These are phyloP conservation scores for Boletus patriciae DNA, from an alignment of 768 basidiomycete genomes.

Conservation along the genomic window DNA sequence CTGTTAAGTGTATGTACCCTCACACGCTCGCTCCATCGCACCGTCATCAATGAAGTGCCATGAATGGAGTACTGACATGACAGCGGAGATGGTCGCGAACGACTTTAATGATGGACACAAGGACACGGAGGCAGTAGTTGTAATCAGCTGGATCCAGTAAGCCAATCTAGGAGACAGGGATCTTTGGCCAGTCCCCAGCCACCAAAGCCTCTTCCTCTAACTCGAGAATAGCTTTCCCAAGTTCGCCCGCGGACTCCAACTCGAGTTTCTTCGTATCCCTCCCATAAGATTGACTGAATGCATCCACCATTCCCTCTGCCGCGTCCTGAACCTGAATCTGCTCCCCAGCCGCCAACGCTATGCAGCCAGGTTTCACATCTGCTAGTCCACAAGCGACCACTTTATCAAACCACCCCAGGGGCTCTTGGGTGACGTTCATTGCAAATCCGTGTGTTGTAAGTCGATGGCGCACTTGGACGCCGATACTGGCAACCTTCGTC, in stretches of 20 bases:
- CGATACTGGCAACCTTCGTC: conserved; percentile 93
- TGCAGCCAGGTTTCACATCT: conserved; percentile 76
- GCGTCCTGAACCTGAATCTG: conserved; percentile 48
- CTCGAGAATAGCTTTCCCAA: conserved; percentile 46
- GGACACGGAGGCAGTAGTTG: no score
- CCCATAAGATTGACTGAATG: conserved; percentile 49
- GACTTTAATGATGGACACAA: conserved; percentile 1
- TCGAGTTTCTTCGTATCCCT: conserved; percentile 50
- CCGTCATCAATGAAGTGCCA: conserved; percentile 6
- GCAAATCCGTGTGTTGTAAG: conserved; percentile 95
- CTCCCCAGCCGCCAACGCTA: conserved; percentile 47
- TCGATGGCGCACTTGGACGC: conserved; percentile 93
- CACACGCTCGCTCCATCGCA: conserved; percentile 18
- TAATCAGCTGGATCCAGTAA: background rate
- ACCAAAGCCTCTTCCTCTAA: conserved; percentile 46
- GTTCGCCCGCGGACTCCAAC: conserved; percentile 43
- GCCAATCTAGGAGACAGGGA: conserved; percentile 10
- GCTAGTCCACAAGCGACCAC: conserved; percentile 90
- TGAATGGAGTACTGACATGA: background rate
- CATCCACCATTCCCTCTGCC: conserved; percentile 48
- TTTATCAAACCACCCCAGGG: conserved; percentile 79
- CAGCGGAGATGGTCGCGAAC: conserved; percentile 20
- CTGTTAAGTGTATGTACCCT: background rate
- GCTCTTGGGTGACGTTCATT: conserved; percentile 83
- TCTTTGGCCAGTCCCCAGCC: conserved; percentile 43